A percentile compares a stretch with the other conserved stretches of the same genome.
phyloP scores from a whole-genome alignment of 1,284 basidiomycete species.

The Omphalotus olearius region DNA sequence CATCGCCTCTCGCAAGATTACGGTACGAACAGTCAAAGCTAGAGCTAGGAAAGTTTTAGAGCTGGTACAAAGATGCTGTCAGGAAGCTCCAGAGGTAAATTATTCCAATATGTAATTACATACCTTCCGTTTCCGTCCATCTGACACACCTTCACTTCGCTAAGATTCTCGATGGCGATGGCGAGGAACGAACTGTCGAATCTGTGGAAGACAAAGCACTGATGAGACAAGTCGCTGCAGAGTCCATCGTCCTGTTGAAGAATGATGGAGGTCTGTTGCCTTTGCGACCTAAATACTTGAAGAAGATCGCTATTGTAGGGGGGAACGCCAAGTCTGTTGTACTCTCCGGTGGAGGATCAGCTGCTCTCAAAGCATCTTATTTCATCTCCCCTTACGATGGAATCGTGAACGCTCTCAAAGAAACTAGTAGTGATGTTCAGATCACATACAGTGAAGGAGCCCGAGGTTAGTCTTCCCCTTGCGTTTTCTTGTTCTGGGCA shows the following conservation, averaged over 20 bases:
- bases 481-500: neutral
- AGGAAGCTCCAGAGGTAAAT: conserved; percentile 55
- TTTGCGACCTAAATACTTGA: conserved; percentile 44
- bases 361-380: conserved; percentile 69
- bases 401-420: conserved; percentile 47
- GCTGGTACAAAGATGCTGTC: conserved; percentile 59
- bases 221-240: conserved; percentile 58
- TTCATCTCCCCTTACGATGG: conserved; percentile 71
- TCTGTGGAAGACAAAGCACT: conserved; percentile 56
- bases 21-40: conserved; percentile 59
- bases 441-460: conserved; percentile 42
- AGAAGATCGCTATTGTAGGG: conserved; percentile 74
- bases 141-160: neutral
- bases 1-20: conserved; percentile 61
- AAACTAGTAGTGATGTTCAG: conserved; percentile 40
- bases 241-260: conserved; percentile 73
- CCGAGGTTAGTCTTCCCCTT: conserved; percentile 21
- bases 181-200: conserved; percentile 56
- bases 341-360: conserved; percentile 74
- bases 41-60: conserved; percentile 65
- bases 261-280: conserved; percentile 63
- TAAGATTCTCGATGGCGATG: conserved; percentile 66
- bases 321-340: conserved; percentile 68
- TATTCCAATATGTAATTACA: neutral
- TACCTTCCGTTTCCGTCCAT: neutral